Evolutionary conservation across 331 rosid species (phyloP).

Genomic region (Telfairia occidentalis): DNA sequence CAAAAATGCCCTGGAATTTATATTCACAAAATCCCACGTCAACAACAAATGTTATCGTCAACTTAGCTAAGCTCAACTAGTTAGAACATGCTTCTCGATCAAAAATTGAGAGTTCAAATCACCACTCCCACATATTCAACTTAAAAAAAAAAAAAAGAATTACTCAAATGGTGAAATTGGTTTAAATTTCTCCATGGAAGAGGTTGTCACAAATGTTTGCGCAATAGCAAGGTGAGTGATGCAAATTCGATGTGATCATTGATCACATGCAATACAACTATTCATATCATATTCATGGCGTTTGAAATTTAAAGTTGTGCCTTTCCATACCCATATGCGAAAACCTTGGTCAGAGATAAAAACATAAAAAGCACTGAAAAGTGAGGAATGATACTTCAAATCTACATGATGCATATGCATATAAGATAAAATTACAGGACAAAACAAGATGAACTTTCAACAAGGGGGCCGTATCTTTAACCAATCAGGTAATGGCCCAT

Average conservation of each 20-base stretch:
- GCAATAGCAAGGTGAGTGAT: not conserved
- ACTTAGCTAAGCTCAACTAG: too few relatives aligned
- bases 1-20: not conserved
- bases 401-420: constrained; percentile 1
- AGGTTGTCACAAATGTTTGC: not conserved
- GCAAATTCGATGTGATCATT: not conserved
- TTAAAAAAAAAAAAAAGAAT: too few relatives aligned
- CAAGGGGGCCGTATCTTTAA: not conserved
- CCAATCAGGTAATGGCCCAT: constrained; percentile 2
- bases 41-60: too few relatives aligned
- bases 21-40: not conserved
- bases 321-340: not conserved
- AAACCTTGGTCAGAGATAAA: not conserved
- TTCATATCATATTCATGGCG: not conserved
- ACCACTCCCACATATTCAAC: too few relatives aligned
- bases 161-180: not conserved
- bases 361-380: constrained; percentile 6
- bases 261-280: constrained; percentile 4
- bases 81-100: too few relatives aligned
- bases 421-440: not conserved
- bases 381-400: constrained; percentile 3
- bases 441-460: not conserved
- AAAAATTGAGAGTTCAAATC: too few relatives aligned
- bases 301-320: not conserved
- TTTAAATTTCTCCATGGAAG: not conserved